Base-by-base conservation (phyloP, 345 rosid species). In the Anastatica hierochuntica region DNA sequence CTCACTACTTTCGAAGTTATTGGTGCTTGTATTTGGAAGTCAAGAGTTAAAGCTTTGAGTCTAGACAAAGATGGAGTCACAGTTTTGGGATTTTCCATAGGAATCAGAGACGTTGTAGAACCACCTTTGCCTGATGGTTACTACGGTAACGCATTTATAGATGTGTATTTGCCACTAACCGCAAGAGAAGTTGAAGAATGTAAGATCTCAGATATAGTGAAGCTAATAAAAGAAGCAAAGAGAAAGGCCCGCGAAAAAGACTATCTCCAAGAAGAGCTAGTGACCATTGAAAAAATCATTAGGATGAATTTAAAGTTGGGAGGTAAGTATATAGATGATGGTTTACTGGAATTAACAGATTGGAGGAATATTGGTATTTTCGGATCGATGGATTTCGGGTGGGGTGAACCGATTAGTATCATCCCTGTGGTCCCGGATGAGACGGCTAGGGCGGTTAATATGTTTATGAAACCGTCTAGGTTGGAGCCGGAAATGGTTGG, bases 331-430 rank as follows among this genome's bases (percentile, higher is more conserved):
- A n/a, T n/a, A 38, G 26, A 4, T 13, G 67, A 62, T 53, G 60
- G 67, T 5, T 13, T 53, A 1, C 39, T 45, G 1, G 45, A 2
- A 3, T 54, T 54, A 49, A 63, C 68, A 0, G 55, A 63, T 14
- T 54, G 35, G 62, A 63, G 68, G 4, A 38, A 63, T 21, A 53
- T 45, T 1, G 56, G 62, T 8, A 27, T 54, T 3, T 63, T 54
- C 15, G 61, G 55, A 11, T 54, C 68, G 10, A 53, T 63, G 68
- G 49, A 63, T 27, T 63, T 63, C 13, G 61, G 68, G 7, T 63
- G 61, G 61, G 21, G 45, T 44, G 68, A 63, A 6, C 68, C 55
- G 38, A 55, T 63, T 2, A 54, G 46, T 23, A 13, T 63, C 3
- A 18, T 63, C 18, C 62, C 68, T 6, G 36, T 63, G 26, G 49